Base-by-base conservation (phyloP, 2,329 filamentous ascomycete species). In the Furcasterigmium sp. region DNA sequence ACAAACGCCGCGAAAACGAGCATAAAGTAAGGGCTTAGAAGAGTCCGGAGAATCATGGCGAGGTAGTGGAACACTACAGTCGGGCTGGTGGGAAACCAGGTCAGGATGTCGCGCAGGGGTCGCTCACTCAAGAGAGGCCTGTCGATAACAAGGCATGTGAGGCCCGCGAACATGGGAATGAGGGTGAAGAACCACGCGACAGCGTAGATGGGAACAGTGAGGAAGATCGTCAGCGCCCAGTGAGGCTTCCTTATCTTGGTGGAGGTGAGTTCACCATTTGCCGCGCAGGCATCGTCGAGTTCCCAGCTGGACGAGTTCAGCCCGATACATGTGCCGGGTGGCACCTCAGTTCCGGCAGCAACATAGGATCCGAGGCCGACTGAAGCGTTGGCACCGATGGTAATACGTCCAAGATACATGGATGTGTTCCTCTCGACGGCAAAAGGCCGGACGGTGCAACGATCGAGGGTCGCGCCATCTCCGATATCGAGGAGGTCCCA, bases 101-200 rank as follows among this genome's bases (percentile, higher is more conserved):
- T 56, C 19, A 76, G 56, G 37, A 72, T 65, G 18, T 58, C 58
- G 26, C 61, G 60, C 9, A 77, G 50, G 23, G 63, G 62, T 17
- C 68, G 62, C 2, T 54, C 45, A 10, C 48, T 53, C 5, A 47
- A 45, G 2, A 51, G 36, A 1, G 69, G 66, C 48, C 65, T 52
- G 3, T 62, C 60, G 85, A 83, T 34, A 85, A 94, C 39, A 87
- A 94, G 65, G 19, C 72, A 72, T 10, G 73, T 29, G 2, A 72
- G 58, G 28, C 67, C 68, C 10, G 53, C 56, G 26, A 68, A 48
- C 69, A 68, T 72, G 3, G 75, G 75, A 3, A 70, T 39, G 14
- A 71, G 60, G 18, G 68, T 66, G 15, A 73, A 41, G 35, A 72
- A 54, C 53, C 63, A 66, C 3, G 63, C 59, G 2, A 69, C 4